Conservation (phyloP, 2,329 filamentous ascomycete species). For the Nakataea oryzae region DNA sequence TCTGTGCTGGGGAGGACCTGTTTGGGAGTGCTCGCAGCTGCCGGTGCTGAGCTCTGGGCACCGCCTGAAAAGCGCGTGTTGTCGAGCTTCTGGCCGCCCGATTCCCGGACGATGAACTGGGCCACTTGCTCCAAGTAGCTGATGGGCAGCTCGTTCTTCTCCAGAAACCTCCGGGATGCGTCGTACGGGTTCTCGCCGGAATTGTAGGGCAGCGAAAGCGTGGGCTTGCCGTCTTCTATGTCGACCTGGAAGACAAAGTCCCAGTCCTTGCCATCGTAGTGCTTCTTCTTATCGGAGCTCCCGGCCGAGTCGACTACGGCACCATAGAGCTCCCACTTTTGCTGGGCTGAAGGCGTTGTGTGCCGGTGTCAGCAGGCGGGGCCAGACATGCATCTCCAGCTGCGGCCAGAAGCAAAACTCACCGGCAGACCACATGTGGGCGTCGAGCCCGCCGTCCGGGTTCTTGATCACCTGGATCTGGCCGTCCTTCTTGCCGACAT, state of each 20-base stretch:
- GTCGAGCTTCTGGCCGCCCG: constrained; percentile 45
- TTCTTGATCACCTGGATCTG: constrained; percentile 90
- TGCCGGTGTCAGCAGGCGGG: neutral
- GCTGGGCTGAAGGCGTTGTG: constrained; percentile 33
- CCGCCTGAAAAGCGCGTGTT: neutral
- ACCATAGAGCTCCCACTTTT: constrained; percentile 81
- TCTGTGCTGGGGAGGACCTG: constrained; percentile 61
- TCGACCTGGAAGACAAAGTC: constrained; percentile 97
- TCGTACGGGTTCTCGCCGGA: constrained; percentile 88
- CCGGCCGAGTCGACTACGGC: constrained; percentile 85
- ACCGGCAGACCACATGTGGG: constrained; percentile 74
- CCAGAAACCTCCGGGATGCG: constrained; percentile 80
- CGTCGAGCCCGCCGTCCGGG: constrained; percentile 68
- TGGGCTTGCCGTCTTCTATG: constrained; percentile 87
- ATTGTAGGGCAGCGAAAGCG: constrained; percentile 90
- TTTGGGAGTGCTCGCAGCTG: neutral
- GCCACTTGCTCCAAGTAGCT: constrained; percentile 85
- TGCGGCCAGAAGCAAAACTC: constrained; percentile 14
- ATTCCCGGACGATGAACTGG: constrained; percentile 85
- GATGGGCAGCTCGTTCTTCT: constrained; percentile 78
- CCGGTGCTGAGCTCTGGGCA: neutral
- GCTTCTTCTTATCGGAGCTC: constrained; percentile 67
- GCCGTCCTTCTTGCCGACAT: constrained; percentile 87
- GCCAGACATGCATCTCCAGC: no score
- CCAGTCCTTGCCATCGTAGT: constrained; percentile 77